Evolutionary conservation across 176 grass and related monocot species (phyloP).

Genomic region (Puccinellia tenuiflora): DNA sequence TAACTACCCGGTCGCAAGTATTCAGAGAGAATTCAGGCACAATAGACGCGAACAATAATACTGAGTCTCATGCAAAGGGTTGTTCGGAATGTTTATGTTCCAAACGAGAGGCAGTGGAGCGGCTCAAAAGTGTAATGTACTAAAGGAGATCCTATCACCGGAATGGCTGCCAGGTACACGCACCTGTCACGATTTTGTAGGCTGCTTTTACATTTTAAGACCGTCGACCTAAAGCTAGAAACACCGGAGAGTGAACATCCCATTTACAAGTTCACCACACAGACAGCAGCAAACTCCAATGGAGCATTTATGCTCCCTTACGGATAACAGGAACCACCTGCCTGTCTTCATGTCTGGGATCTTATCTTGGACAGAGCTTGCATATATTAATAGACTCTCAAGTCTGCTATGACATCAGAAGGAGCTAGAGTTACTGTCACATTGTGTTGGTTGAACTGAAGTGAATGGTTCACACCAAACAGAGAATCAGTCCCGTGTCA

Average conservation of each 20-base stretch:
- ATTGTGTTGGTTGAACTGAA: too few species aligned
- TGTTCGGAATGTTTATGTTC: background rate
- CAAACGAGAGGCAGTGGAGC: background rate
- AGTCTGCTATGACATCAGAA: background rate
- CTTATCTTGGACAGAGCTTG: background rate
- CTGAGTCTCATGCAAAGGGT: background rate
- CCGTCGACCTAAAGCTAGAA: background rate
- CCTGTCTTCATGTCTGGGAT: background rate
- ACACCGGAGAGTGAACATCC: background rate
- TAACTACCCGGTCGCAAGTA: background rate
- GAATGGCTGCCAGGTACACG: background rate
- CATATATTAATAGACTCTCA: background rate
- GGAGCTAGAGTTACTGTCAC: background rate
- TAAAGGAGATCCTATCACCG: too few species aligned
- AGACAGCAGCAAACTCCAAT: background rate
- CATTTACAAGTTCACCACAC: background rate
- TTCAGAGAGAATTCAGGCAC: background rate
- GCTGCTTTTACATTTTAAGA: background rate
- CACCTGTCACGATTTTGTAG: background rate
- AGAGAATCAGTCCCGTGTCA: background rate
- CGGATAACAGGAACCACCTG: background rate
- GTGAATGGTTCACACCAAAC: too few species aligned
- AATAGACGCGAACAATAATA: background rate
- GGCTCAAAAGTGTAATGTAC: background rate
- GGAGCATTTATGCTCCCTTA: background rate